Conservation (phyloP, 1,284 basidiomycete genomes). For the Cutaneotrichosporon cyanovorans region DNA sequence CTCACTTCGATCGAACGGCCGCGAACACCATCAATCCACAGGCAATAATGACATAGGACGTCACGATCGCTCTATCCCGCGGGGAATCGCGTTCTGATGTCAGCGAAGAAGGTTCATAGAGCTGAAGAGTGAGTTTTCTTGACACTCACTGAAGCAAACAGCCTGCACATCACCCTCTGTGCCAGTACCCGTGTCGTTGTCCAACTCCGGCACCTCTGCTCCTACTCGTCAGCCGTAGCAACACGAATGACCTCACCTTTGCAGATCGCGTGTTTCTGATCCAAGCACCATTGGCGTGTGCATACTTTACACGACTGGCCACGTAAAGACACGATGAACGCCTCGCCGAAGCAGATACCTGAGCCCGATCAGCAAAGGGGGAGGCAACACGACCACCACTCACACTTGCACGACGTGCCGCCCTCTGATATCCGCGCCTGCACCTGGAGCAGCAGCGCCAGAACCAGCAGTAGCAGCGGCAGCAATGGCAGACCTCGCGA, state of each 20-base stretch:
- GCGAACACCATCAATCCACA: conserved; percentile 74
- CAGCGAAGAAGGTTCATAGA: background rate
- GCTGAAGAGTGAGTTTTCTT: background rate
- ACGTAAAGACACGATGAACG: conserved; percentile 75
- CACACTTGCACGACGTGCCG: conserved; percentile 45
- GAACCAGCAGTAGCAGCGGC: conserved; percentile 1
- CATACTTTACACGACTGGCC: conserved; percentile 84
- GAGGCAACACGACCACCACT: conserved; percentile 6
- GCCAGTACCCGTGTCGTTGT: conserved; percentile 88
- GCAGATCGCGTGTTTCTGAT: conserved; percentile 82
- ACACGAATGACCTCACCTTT: conserved; percentile 21
- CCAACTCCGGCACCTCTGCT: conserved; percentile 72
- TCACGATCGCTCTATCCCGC: conserved; percentile 81
- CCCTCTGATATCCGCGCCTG: conserved; percentile 26
- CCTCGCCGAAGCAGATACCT: conserved; percentile 91
- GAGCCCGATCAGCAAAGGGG: background rate
- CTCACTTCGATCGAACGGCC: conserved; percentile 56
- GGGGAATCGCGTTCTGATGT: conserved; percentile 62
- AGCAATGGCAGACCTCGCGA: background rate
- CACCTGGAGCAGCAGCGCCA: conserved; percentile 3
- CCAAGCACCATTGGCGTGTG: conserved; percentile 90
- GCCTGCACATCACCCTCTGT: conserved; percentile 94
- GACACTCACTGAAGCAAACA: conserved; percentile 76
- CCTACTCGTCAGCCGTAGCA: conserved; percentile 45
- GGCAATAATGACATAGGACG: conserved; percentile 75